A percentile compares a stretch with the other conserved stretches of the same genome.
phyloP scores from a whole-genome alignment of 352 stramenopile species.

The Pythium vanterpoolii region DNA sequence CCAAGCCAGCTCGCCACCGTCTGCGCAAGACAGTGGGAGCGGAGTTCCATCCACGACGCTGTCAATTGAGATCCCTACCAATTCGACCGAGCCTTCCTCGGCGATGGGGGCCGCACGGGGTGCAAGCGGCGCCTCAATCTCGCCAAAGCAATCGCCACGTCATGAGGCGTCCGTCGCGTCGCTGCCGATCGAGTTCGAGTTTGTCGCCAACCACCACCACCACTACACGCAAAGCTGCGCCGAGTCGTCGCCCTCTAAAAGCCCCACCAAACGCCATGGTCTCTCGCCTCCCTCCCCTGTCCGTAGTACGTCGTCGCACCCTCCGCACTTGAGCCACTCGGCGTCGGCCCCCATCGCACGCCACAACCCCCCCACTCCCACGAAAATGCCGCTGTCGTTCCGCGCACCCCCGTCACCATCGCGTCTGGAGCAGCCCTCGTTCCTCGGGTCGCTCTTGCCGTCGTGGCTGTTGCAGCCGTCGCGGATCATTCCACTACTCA shows the following conservation, averaged over 20 bases:
- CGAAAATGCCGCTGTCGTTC: neutral
- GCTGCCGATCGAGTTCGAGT: slow-evolving; percentile 14
- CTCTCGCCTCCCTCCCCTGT: slow-evolving; percentile 7
- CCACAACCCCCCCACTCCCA: slow-evolving; percentile 15
- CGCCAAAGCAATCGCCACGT: neutral
- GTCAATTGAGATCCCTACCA: neutral
- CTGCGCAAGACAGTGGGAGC: neutral
- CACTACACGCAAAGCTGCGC: slow-evolving; percentile 35
- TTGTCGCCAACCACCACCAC: slow-evolving; percentile 33
- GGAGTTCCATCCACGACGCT: neutral
- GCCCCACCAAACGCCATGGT: slow-evolving; percentile 10
- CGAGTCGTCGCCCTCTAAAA: slow-evolving; percentile 9
- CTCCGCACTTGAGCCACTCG: slow-evolving; percentile 12
- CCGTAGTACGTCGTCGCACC: neutral
- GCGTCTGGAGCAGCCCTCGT: slow-evolving; percentile 22
- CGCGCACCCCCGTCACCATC: slow-evolving; percentile 15
- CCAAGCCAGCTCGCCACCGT: neutral
- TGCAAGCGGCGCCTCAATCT: slow-evolving; percentile 9
- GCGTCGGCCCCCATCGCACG: slow-evolving; percentile 23
- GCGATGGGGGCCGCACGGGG: slow-evolving; percentile 17
- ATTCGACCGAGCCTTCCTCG: slow-evolving; percentile 7
- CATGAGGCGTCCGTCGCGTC: slow-evolving; percentile 16
- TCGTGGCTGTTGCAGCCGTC: slow-evolving; percentile 24
- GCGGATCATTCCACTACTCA: slow-evolving; percentile 37
- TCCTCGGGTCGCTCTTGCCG: slow-evolving; percentile 36